Base-by-base conservation (phyloP, 768 basidiomycete species). In the Tremella fuciformis region DNA sequence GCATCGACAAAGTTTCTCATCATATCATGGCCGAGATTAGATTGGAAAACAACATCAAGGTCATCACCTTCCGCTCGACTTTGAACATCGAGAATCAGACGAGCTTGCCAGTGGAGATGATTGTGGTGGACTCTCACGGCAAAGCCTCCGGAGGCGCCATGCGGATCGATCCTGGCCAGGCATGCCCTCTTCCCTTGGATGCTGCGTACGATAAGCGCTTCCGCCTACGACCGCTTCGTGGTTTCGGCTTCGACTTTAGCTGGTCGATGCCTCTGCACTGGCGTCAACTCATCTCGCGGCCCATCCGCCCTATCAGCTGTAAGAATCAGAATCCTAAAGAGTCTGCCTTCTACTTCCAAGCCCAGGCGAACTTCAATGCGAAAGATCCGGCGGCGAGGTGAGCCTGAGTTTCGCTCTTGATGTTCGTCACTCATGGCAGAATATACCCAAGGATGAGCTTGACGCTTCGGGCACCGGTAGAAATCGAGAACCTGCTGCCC, bases 211-310 rank as follows among this genome's bases (percentile, higher is more conserved):
- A 86, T 60, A 84, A 87, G 71, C 84, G 87, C 57, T 83, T 98
- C 58, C 84, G 87, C 62, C 79, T 99, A 21, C 87, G 96, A 68
- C 96, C 96, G 40, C 90, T 98, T 74, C 89, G 94, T 94, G 96
- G 96, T 15, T 73, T 73, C 53, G 67, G 67, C 16, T 97, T 98
- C 70, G 92, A 92, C 18, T 97, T 96, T 78, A 87, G 85, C 69
- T 98, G 93, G 93, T 92, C 88, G 47, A 78, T 83, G 44, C 84
- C 91, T 2, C 64, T 93, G 40, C 85, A 88, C 52, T 93, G 91
- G 84, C 90, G 96, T 66, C 92, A 96, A 64, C 80, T 99, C 1
- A 79, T 92, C 21, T 77, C 84, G 80, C 70, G 84, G 79, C 80
- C 80, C 0, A 75, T 78, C 42, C 85, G 93, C 44, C 87, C 89